Base-by-base conservation (phyloP, 345 rosid genomes). In the Aegle marmelos region DNA sequence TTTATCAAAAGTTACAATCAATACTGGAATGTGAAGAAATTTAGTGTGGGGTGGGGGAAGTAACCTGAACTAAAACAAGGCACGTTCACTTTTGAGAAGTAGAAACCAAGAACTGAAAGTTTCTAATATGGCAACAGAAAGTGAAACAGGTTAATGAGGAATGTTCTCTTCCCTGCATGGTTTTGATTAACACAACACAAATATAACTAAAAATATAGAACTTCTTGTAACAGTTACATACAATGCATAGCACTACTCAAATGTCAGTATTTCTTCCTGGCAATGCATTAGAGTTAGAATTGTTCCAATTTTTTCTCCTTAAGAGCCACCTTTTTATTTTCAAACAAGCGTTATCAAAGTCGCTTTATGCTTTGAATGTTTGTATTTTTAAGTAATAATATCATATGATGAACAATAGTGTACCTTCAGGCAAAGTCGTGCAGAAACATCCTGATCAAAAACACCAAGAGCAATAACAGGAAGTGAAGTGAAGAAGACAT, bases 401-500 rank as follows among this genome's bases (percentile, higher is more conserved):
- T 39, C 30, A 37, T 9, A 75, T 11, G 19, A 63, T 11, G 45
- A 36, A 33, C 27, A 64, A 56, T 66, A 71, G 28, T 48, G 53
- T 86, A 95, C 99, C 98, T 93, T 78, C 72, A 92, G 93, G 87
- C 98, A 95, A 68, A 95, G 92, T 45, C 90, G 82, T 45, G 97
- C 93, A 66, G 98, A 92, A 79, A 95, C 94, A n/a, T 95, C 99
- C 81, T 93, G 98, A 82, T 95, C 99, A 0, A 95, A 91, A 83
- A 93, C 94, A 69, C 99, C 98, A 11, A 95, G 94, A 9, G 99
- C 97, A 10, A 93, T 90, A n/a, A 91, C 99, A 2, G 99, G 99
- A 75, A 93, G 94, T 4, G 99, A 93, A 56, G 99, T 95, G 90
- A 95, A 95, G 92, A 95, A 93, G 74, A 93, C 99, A 24, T 95